These are phyloP conservation scores for Geotrichum citri-aurantii DNA, from an alignment of 1,139 yeast genomes.

Conservation along the genomic window DNA sequence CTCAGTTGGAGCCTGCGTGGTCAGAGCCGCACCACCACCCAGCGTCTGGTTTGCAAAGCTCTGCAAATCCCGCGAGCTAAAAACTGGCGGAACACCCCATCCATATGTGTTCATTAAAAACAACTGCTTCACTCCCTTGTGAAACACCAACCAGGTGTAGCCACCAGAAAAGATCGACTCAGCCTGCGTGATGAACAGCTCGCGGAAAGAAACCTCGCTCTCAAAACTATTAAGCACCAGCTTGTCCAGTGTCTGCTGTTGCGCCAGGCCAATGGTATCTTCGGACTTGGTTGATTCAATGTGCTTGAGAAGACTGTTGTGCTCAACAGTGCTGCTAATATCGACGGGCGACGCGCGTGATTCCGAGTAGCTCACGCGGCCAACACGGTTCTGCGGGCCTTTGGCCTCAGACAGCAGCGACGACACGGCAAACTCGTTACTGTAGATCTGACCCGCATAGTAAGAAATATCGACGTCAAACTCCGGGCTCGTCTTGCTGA, in stretches of 20 bases:
- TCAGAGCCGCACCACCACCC: background rate
- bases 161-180: constrained; percentile 70
- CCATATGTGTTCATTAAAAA: constrained; percentile 64
- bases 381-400: constrained; percentile 38
- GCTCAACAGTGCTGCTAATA: constrained; percentile 5
- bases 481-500: constrained; percentile 8
- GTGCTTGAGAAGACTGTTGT: constrained; percentile 3
- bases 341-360: constrained; percentile 5
- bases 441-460: constrained; percentile 84
- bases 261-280: background rate
- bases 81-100: constrained; percentile 87
- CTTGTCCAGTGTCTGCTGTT: background rate
- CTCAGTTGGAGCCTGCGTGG: background rate
- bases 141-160: constrained; percentile 78
- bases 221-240: constrained; percentile 31
- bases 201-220: constrained; percentile 48
- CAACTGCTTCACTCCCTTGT: constrained; percentile 44
- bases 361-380: constrained; percentile 7
- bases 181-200: constrained; percentile 52
- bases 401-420: constrained; percentile 13
- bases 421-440: constrained; percentile 82
- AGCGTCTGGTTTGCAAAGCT: background rate
- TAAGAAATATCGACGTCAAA: constrained; percentile 43
- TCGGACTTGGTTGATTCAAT: constrained; percentile 5
- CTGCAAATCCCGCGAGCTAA: constrained; percentile 47